Evolutionary conservation across 208 protist species (phyloP).

Genomic region (Trypanosoma scelopori): DNA sequence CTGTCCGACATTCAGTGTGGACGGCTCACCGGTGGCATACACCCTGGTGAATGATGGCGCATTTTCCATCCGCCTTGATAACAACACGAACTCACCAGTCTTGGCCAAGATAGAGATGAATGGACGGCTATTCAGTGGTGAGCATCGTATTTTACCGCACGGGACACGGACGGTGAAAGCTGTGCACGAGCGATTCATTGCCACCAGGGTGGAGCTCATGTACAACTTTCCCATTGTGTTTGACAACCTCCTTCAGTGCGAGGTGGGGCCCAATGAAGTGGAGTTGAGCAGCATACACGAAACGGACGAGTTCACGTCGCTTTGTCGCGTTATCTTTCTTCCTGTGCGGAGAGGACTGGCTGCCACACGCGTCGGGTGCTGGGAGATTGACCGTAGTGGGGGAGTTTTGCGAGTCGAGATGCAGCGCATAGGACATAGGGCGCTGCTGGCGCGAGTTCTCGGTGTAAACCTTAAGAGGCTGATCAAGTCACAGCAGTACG

Average conservation of each 20-base stretch:
- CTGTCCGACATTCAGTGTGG: constrained; percentile 3
- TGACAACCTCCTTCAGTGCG: constrained; percentile 11
- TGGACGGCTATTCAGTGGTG: constrained; percentile 9
- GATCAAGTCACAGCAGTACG: neutral
- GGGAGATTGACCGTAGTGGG: neutral
- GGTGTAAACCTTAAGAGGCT: neutral
- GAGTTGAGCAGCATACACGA: constrained; percentile 1
- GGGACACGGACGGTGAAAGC: constrained; percentile 10
- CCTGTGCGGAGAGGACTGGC: neutral
- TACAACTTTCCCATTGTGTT: constrained; percentile 9
- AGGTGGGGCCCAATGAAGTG: constrained; percentile 2
- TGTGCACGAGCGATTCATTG: constrained; percentile 7
- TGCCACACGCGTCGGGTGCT: constrained; percentile 3
- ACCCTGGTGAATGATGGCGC: constrained; percentile 8
- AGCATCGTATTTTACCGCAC: constrained; percentile 15
- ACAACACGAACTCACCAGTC: neutral
- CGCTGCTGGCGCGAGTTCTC: constrained; percentile 1
- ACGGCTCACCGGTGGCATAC: neutral
- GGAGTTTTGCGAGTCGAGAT: neutral
- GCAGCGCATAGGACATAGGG: constrained; percentile 4
- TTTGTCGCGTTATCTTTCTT: constrained; percentile 15
- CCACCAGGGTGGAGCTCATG: neutral
- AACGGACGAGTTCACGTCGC: neutral
- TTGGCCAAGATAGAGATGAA: constrained; percentile 18
- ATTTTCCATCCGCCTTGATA: constrained; percentile 21